Base-by-base conservation (phyloP, 1,284 basidiomycete genomes). In the Apiotrichum porosum region DNA sequence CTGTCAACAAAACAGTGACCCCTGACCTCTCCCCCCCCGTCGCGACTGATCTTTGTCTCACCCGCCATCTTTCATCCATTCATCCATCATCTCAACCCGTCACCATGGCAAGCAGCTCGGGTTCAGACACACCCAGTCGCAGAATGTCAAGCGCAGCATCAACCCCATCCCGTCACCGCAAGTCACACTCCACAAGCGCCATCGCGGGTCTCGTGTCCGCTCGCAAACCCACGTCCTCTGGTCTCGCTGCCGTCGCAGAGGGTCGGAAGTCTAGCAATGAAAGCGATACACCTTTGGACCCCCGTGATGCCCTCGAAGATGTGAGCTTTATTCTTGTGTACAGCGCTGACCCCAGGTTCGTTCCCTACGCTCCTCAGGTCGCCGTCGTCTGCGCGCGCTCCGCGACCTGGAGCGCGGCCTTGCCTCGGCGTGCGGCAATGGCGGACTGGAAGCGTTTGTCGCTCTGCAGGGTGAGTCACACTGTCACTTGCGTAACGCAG, bases 121-220 rank as follows among this genome's bases (percentile, higher is more conserved):
- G 26, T 12, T 28, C 26, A 6, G 26, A 28, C 26, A 28, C 26
- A 12, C 26, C 26, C 26, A 28, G 12, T 28, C 26, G 26, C 12
- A 6, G 26, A n/a, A n/a, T n/a, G n/a, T n/a, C n/a, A n/a, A n/a
- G n/a, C 8, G 8, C 26, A 28, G 26, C 26, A 28, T 6, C 26
- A 12, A 28, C 26, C 12, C 26, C 26, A 28, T 6, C 18, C 36
- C 41, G 56, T 14, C 67, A 69, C 45, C 48, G 64, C 23, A 69
- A 69, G 48, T 63, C 63, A 2, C 62, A 63, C 26, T 67, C 65
- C 9, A 64, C 65, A 1, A 66, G 64, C 12, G 63, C 62, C 0
- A 37, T 28, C 8, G 12, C 26, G 26, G 6, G 8, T 28, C 8
- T 6, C 26, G 26, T 28, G 8, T 28, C 8, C 6, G 26, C 26